These are phyloP conservation scores for Nicotiana tabacum DNA, from an alignment of 257 asterid species.

Conservation along the genomic window DNA sequence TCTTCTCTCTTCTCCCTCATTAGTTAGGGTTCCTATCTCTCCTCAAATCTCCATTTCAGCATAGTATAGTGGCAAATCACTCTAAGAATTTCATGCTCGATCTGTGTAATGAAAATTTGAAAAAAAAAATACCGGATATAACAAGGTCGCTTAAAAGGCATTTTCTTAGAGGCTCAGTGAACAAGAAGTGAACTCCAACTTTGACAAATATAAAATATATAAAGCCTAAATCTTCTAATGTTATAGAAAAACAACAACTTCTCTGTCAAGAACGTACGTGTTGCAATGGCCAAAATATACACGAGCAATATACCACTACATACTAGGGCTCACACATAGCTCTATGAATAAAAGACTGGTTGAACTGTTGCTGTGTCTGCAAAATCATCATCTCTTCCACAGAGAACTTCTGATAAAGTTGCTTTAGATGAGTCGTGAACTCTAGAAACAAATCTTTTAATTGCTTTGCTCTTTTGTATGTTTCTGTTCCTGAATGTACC, in stretches of 20 bases:
- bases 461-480: slow-evolving; percentile 20
- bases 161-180: not conserved
- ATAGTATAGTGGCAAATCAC: too few relatives aligned
- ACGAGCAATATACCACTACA: not conserved
- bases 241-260: not conserved
- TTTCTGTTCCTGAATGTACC: slow-evolving; percentile 26
- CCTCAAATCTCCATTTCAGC: too few relatives aligned
- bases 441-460: slow-evolving; percentile 18
- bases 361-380: slow-evolving; percentile 1
- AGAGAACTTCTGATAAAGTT: slow-evolving; percentile 15
- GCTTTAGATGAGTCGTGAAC: slow-evolving; percentile 14
- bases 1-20: too few relatives aligned
- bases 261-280: not conserved
- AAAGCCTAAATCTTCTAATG: not conserved
- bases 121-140: not conserved
- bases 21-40: too few relatives aligned
- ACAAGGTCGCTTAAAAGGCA: not conserved
- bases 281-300: not conserved
- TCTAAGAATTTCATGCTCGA: not conserved
- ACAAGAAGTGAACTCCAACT: not conserved
- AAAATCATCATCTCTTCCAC: slow-evolving; percentile 18
- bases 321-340: not conserved
- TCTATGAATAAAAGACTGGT: not conserved
- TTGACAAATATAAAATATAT: not conserved
- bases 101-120: not conserved